Evolutionary conservation across 345 rosid genomes (phyloP).

Genomic region (Eutrema yunnanense): DNA sequence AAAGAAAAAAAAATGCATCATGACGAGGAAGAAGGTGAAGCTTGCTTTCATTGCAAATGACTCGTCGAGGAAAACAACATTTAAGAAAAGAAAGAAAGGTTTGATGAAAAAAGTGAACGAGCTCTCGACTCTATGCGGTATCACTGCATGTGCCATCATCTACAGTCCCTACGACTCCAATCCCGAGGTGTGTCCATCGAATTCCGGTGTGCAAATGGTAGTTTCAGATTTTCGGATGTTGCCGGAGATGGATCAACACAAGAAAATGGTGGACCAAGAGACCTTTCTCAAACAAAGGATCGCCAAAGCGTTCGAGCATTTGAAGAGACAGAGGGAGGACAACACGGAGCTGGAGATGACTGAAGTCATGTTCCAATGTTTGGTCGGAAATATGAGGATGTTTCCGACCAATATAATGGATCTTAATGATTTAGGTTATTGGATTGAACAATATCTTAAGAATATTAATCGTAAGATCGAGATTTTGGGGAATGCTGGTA

Average conservation of each 20-base stretch:
- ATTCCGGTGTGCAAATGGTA: neutral
- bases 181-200: no score
- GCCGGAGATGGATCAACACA: slow-evolving; percentile 21
- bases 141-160: no score
- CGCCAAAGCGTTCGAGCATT: neutral
- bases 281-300: slow-evolving; percentile 22
- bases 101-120: neutral
- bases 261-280: slow-evolving; percentile 32
- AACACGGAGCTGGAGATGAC: slow-evolving; percentile 28
- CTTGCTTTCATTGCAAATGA: slow-evolving; percentile 28
- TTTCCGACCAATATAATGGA: slow-evolving; percentile 20
- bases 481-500: neutral
- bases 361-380: slow-evolving; percentile 28
- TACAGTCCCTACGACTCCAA: no score
- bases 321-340: slow-evolving; percentile 17
- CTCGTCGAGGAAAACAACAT: slow-evolving; percentile 1
- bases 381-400: slow-evolving; percentile 4
- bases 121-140: no score
- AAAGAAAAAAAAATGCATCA: neutral
- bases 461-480: slow-evolving; percentile 9
- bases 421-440: slow-evolving; percentile 26
- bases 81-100: slow-evolving; percentile 31
- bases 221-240: neutral
- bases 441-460: slow-evolving; percentile 21
- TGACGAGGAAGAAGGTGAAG: slow-evolving; percentile 21